Evolutionary conservation across 306 rosid genomes (phyloP).

Genomic region (Cucurbita argyrosperma): DNA sequence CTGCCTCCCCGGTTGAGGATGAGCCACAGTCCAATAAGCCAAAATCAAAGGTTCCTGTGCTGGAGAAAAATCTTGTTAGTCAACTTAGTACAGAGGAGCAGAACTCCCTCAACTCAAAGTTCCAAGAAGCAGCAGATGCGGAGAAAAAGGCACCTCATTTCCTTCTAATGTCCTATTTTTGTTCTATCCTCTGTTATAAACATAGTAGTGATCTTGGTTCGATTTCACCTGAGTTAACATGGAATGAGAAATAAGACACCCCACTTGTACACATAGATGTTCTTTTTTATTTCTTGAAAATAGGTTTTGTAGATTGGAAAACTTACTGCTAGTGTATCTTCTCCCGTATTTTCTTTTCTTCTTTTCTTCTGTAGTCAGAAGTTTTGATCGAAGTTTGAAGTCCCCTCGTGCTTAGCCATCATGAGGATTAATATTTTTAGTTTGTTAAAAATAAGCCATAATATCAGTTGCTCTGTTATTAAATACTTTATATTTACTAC

Average conservation of each 20-base stretch:
- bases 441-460: neutral
- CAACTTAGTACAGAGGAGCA: conserved; percentile 95
- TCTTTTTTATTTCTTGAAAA: neutral
- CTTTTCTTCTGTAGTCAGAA: neutral
- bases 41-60: conserved; percentile 57
- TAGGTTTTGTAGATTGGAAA: neutral
- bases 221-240: neutral
- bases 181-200: neutral
- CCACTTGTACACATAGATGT: neutral
- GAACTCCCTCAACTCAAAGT: conserved; percentile 51
- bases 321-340: neutral
- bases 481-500: neutral
- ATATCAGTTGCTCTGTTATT: neutral
- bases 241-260: neutral
- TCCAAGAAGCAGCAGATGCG: conserved; percentile 82
- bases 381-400: neutral
- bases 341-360: neutral
- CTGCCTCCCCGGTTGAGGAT: conserved; percentile 46
- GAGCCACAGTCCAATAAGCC: conserved; percentile 36
- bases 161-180: neutral
- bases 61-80: conserved; percentile 71
- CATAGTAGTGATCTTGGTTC: neutral
- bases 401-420: neutral
- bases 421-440: neutral
- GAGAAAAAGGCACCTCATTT: conserved; percentile 55